Evolutionary conservation across 2,329 filamentous ascomycete genomes (phyloP).

Genomic region (Fusarium tanahbumbuense): DNA sequence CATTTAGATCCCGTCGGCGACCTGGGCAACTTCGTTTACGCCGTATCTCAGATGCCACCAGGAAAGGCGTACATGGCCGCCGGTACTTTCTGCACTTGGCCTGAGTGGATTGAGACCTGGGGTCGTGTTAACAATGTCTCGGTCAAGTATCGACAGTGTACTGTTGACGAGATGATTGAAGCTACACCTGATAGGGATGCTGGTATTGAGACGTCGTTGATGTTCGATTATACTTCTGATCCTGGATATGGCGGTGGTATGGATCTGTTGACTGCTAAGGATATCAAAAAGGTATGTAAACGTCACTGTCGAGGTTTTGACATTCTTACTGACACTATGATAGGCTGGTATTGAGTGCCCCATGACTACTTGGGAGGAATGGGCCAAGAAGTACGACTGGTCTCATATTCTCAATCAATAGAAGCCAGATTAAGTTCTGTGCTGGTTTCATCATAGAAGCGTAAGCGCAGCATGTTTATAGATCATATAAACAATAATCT

Average conservation of each 20-base stretch:
- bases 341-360: constrained; percentile 59
- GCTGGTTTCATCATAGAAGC: background rate
- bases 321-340: no score
- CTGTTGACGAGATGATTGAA: constrained; percentile 55
- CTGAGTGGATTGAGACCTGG: constrained; percentile 59
- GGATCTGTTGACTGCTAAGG: constrained; percentile 56
- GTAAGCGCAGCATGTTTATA: background rate
- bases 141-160: constrained; percentile 55
- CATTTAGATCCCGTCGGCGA: constrained; percentile 61
- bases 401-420: constrained; percentile 29
- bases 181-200: constrained; percentile 54
- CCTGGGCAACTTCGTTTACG: constrained; percentile 61
- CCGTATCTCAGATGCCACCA: constrained; percentile 61
- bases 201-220: constrained; percentile 58
- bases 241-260: constrained; percentile 63
- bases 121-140: constrained; percentile 50
- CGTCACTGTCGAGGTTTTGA: no score
- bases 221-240: constrained; percentile 60
- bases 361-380: constrained; percentile 55
- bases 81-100: constrained; percentile 59
- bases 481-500: background rate
- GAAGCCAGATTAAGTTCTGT: background rate
- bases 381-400: constrained; percentile 54
- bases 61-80: constrained; percentile 62
- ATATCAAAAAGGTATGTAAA: constrained; percentile 59